phyloP scores from a whole-genome alignment of 305 asterid genomes.

The Rubia peregrina region DNA sequence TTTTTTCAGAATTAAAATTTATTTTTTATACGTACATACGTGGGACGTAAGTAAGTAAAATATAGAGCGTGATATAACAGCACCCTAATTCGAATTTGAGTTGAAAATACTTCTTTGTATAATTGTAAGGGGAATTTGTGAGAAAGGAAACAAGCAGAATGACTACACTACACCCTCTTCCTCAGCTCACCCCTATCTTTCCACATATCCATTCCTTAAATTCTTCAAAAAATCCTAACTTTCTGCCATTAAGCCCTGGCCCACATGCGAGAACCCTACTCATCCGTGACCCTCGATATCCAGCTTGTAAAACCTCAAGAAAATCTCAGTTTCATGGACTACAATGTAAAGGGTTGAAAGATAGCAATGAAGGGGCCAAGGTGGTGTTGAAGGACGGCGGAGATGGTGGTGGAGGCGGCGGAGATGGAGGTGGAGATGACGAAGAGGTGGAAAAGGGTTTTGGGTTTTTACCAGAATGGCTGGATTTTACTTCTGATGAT shows the following conservation, averaged over 20 bases:
- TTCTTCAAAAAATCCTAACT: conserved; percentile 20
- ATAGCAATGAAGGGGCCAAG: conserved; percentile 42
- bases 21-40: too few relatives aligned
- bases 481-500: conserved; percentile 67
- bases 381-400: conserved; percentile 35
- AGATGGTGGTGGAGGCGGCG: conserved; percentile 35
- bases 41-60: too few relatives aligned
- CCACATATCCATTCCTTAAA: conserved; percentile 18
- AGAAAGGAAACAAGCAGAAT: conserved; percentile 21
- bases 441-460: conserved; percentile 34
- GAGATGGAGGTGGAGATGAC: conserved; percentile 43
- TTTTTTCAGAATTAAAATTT: too few relatives aligned
- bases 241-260: conserved; percentile 17
- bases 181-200: conserved; percentile 34
- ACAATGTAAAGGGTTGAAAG: conserved; percentile 36
- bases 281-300: conserved; percentile 23
- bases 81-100: neutral
- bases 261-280: conserved; percentile 23
- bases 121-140: conserved; percentile 16
- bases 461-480: conserved; percentile 77
- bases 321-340: conserved; percentile 25
- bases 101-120: neutral
- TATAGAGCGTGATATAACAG: too few relatives aligned
- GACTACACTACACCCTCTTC: conserved; percentile 39
- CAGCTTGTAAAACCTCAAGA: conserved; percentile 20